Conservation (phyloP, 1,139 yeast genomes). For the Tardiomyces blankii region DNA sequence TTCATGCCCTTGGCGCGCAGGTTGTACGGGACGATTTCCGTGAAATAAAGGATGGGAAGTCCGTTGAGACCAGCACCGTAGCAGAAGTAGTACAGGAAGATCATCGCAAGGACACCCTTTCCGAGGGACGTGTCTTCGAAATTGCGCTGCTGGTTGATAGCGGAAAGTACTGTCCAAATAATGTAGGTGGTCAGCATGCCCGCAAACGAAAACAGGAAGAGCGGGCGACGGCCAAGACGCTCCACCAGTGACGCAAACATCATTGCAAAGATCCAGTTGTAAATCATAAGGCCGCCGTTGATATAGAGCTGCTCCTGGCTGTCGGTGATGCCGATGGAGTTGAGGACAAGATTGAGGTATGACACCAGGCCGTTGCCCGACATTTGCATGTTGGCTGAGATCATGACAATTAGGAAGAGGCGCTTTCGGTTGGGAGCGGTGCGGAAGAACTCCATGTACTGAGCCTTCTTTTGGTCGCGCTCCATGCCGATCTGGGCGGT, state of each 20-base stretch:
- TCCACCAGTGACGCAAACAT: slow-evolving; percentile 23
- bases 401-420: slow-evolving; percentile 14
- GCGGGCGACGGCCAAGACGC: slow-evolving; percentile 27
- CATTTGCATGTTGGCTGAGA: slow-evolving; percentile 22
- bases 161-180: slow-evolving; percentile 18
- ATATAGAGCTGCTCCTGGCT: slow-evolving; percentile 24
- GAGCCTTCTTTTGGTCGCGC: slow-evolving; percentile 5
- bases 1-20: slow-evolving; percentile 27
- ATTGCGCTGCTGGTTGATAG: slow-evolving; percentile 12
- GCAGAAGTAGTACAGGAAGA: slow-evolving; percentile 1
- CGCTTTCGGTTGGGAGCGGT: background rate
- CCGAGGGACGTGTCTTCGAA: slow-evolving; percentile 12
- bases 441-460: slow-evolving; percentile 1
- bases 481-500: slow-evolving; percentile 10
- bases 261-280: slow-evolving; percentile 27
- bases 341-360: slow-evolving; percentile 32
- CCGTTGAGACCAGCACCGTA: slow-evolving; percentile 14
- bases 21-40: slow-evolving; percentile 32
- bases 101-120: slow-evolving; percentile 16
- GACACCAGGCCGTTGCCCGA: slow-evolving; percentile 34
- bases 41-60: slow-evolving; percentile 24
- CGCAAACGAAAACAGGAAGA: slow-evolving; percentile 22
- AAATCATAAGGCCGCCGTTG: slow-evolving; percentile 22
- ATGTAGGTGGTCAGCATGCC: slow-evolving; percentile 12
- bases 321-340: slow-evolving; percentile 33